Conservation (phyloP, 2,329 filamentous ascomycete species). For the Cytospora schulzeri region DNA sequence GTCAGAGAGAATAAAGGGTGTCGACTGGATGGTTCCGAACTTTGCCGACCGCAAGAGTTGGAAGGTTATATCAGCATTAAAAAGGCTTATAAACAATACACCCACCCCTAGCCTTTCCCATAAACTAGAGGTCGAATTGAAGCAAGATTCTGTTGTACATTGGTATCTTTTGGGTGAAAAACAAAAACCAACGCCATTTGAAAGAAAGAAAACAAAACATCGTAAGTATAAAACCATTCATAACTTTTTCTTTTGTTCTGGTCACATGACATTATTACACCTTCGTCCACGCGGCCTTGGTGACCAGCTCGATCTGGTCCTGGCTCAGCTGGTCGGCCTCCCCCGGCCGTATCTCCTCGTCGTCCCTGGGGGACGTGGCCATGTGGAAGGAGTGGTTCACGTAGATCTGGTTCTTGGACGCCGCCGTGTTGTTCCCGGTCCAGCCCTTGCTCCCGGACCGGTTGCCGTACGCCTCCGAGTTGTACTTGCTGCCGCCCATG, state of each 20-base stretch:
- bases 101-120: not conserved
- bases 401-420: constrained; percentile 18
- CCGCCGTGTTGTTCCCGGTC: not conserved
- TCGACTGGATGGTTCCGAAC: not conserved
- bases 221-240: not conserved
- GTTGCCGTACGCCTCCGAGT: constrained; percentile 8
- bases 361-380: constrained; percentile 6
- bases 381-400: constrained; percentile 13
- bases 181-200: not conserved
- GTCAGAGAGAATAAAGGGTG: not conserved
- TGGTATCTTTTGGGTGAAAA: not conserved
- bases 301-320: constrained; percentile 21
- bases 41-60: not conserved
- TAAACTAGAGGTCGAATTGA: not conserved
- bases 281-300: constrained; percentile 10
- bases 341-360: not conserved
- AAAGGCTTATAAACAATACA: not conserved
- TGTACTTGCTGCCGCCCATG: constrained; percentile 11
- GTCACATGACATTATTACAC: not conserved
- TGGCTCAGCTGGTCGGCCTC: constrained; percentile 14
- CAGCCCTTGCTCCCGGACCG: constrained; percentile 2
- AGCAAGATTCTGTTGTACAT: too few relatives aligned
- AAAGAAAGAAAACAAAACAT: not conserved
- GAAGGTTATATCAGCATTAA: not conserved
- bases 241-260: too few relatives aligned